phyloP scores from a whole-genome alignment of 169 alveolate species.

The Theileria equi region DNA sequence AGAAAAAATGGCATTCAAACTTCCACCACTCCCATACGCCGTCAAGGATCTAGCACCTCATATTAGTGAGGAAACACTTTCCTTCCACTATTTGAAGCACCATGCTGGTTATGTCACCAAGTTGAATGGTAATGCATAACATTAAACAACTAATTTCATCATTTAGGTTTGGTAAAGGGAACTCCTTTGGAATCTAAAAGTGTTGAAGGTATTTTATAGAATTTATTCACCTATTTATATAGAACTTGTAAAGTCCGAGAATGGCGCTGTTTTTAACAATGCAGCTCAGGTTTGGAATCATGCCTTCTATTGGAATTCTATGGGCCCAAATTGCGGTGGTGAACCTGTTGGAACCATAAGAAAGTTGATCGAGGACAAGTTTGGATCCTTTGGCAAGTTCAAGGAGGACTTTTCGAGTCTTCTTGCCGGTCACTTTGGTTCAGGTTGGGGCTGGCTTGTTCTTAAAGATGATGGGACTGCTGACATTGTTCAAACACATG shows the following conservation, averaged over 20 bases:
- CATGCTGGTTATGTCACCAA: conserved; percentile 90
- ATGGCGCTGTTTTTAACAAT: conserved; percentile 84
- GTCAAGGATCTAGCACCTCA: conserved; percentile 90
- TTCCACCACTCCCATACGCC: conserved; percentile 91
- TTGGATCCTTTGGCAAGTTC: conserved; percentile 83
- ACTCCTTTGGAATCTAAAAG: conserved; percentile 64
- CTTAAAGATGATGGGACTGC: conserved; percentile 85
- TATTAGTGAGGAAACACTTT: conserved; percentile 87
- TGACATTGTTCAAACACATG: conserved; percentile 86
- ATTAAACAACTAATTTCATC: conserved; percentile 1
- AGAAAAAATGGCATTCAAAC: conserved; percentile 77
- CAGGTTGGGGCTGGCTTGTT: conserved; percentile 99
- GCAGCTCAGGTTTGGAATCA: conserved; percentile 93
- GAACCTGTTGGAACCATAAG: conserved; percentile 84
- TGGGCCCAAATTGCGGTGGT: conserved; percentile 89
- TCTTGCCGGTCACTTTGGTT: conserved; percentile 92
- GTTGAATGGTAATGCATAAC: conserved; percentile 69
- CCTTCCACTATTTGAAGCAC: conserved; percentile 92
- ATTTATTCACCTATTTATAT: background rate
- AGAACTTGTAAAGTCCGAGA: conserved; percentile 71
- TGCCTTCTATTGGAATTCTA: conserved; percentile 89
- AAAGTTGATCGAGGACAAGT: conserved; percentile 78
- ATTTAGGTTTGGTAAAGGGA: conserved; percentile 63
- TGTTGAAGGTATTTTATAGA: conserved; percentile 69
- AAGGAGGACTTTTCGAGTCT: conserved; percentile 77